These are phyloP conservation scores for Moricandia arvensis DNA, from an alignment of 345 rosid genomes.

Conservation along the genomic window DNA sequence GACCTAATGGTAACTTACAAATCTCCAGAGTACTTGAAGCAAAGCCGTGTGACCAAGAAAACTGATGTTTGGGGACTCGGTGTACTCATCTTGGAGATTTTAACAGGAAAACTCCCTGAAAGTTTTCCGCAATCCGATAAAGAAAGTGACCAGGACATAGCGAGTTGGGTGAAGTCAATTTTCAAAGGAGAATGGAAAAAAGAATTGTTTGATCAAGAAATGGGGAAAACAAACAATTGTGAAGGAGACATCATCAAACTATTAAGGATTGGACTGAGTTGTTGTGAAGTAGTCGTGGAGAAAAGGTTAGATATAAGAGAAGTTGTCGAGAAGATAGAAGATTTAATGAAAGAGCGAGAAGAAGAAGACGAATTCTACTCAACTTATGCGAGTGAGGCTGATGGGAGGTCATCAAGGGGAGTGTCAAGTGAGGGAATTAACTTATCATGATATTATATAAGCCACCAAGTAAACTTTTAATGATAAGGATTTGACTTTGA, in stretches of 20 bases:
- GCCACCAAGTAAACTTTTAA: not conserved
- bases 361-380: slow-evolving; percentile 60
- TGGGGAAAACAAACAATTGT: slow-evolving; percentile 34
- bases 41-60: slow-evolving; percentile 71
- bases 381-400: slow-evolving; percentile 51
- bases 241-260: slow-evolving; percentile 56
- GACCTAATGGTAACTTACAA: slow-evolving; percentile 86
- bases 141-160: slow-evolving; percentile 45
- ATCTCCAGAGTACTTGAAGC: slow-evolving; percentile 71
- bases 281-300: slow-evolving; percentile 68
- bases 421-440: slow-evolving; percentile 30
- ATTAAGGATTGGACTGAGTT: slow-evolving; percentile 62
- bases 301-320: slow-evolving; percentile 74
- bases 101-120: slow-evolving; percentile 64
- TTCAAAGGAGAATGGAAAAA: slow-evolving; percentile 34
- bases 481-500: not conserved
- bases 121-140: slow-evolving; percentile 48
- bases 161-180: slow-evolving; percentile 49
- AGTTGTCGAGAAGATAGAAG: slow-evolving; percentile 59
- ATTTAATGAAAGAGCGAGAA: slow-evolving; percentile 48
- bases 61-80: slow-evolving; percentile 90
- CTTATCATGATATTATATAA: slow-evolving; percentile 11
- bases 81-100: slow-evolving; percentile 67
- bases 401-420: slow-evolving; percentile 37
- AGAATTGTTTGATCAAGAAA: slow-evolving; percentile 59